Percentiles rank a stretch among this genome's conserved stretches.
These are phyloP conservation scores for Collybiopsis confluens DNA, from an alignment of 768 basidiomycete genomes.

Conservation along the genomic window DNA sequence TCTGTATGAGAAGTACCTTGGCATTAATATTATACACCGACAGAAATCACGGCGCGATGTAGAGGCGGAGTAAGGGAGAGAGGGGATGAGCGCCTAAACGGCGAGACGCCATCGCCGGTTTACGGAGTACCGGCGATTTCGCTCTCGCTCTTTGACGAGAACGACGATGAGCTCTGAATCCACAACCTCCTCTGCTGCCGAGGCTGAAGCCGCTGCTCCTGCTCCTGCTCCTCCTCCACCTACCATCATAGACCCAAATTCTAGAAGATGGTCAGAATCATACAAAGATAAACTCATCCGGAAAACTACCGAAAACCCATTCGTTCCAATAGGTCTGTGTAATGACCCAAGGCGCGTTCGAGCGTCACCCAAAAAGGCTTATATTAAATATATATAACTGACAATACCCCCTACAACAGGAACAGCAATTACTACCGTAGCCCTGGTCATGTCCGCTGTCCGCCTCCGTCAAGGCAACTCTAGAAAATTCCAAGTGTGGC, in stretches of 20 bases:
- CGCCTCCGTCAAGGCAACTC: constrained; percentile 48
- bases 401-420: constrained; percentile 37
- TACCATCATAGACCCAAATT: neutral
- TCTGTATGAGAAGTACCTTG: too few species aligned
- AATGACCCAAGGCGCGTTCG: neutral
- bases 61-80: too few species aligned
- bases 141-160: too few species aligned
- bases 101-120: too few species aligned
- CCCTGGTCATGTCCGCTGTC: constrained; percentile 47
- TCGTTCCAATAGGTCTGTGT: constrained; percentile 68
- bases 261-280: constrained; percentile 32
- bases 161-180: constrained; percentile 3
- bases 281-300: constrained; percentile 53
- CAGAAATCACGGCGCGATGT: too few species aligned
- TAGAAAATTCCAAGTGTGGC: constrained; percentile 48
- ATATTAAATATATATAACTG: too few species aligned
- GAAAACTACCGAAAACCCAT: constrained; percentile 76
- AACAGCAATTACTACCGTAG: constrained; percentile 40
- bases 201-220: neutral
- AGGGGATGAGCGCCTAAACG: too few species aligned
- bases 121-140: too few species aligned
- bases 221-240: neutral
- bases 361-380: neutral
- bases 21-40: too few species aligned
- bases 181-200: neutral